Conservation (phyloP, 805 yeast genomes). For the Lipomyces yamadae region DNA sequence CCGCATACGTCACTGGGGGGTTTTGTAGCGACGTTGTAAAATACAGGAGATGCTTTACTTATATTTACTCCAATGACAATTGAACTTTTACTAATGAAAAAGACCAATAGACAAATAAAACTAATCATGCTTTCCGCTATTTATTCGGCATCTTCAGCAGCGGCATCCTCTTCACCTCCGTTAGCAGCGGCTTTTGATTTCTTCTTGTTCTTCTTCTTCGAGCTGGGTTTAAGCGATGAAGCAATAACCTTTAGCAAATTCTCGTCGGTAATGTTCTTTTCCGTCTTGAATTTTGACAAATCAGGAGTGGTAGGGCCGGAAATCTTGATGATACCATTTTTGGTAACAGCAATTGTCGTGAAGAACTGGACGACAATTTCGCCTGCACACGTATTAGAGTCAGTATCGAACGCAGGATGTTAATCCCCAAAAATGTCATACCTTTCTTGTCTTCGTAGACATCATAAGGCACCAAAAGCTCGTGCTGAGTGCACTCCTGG, state of each 20-base stretch:
- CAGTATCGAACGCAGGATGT: slow-evolving; percentile 1
- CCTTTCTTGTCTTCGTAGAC: slow-evolving; percentile 69
- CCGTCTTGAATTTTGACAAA: slow-evolving; percentile 60
- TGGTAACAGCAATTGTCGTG: slow-evolving; percentile 76
- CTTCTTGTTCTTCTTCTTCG: slow-evolving; percentile 54
- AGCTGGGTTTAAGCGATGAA: slow-evolving; percentile 56
- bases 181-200: slow-evolving; percentile 36
- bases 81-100: not conserved
- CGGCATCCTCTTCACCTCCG: slow-evolving; percentile 19
- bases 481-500: slow-evolving; percentile 71
- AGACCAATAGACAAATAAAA: not conserved
- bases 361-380: slow-evolving; percentile 71
- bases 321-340: slow-evolving; percentile 69
- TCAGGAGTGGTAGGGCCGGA: slow-evolving; percentile 55
- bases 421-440: not conserved
- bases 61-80: not conserved
- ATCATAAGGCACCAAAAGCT: slow-evolving; percentile 69
- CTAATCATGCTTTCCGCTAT: not conserved
- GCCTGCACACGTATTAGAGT: slow-evolving; percentile 5
- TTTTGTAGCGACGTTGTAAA: no score
- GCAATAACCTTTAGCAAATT: slow-evolving; percentile 54
- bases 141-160: slow-evolving; percentile 21
- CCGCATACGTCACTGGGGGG: not conserved
- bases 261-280: slow-evolving; percentile 60
- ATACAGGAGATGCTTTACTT: not conserved